Evolutionary conservation across 2,329 filamentous ascomycete species (phyloP).

Genomic region (Trichothecium roseum): DNA sequence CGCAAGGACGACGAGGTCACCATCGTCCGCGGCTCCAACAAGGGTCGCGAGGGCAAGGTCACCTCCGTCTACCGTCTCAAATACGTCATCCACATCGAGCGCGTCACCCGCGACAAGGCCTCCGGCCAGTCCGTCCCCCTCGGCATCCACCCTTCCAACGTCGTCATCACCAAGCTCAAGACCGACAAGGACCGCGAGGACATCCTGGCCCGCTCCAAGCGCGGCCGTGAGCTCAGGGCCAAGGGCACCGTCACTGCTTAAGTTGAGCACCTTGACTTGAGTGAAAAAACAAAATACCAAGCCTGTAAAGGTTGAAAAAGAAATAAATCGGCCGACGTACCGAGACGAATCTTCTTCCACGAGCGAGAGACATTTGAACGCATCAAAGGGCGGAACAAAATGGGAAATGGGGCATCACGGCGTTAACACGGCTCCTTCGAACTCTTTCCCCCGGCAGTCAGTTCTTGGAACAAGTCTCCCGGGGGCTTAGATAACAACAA

Average conservation of each 20-base stretch:
- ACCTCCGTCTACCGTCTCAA: constrained; percentile 97
- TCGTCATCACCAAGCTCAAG: constrained; percentile 98
- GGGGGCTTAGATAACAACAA: constrained; percentile 24
- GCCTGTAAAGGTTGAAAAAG: too few relatives aligned
- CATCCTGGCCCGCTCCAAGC: constrained; percentile 78
- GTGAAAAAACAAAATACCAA: constrained; percentile 7
- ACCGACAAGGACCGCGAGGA: constrained; percentile 89
- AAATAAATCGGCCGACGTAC: constrained; percentile 10
- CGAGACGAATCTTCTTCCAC: constrained; percentile 5
- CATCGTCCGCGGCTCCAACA: constrained; percentile 87
- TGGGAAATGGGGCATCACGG: constrained; percentile 20
- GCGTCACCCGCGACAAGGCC: constrained; percentile 92
- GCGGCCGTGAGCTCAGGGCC: constrained; percentile 64
- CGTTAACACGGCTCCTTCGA: constrained; percentile 1
- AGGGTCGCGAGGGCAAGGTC: constrained; percentile 98
- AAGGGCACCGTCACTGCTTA: constrained; percentile 59
- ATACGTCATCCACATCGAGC: constrained; percentile 95
- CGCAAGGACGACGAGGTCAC: constrained; percentile 95
- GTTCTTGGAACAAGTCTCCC: constrained; percentile 6
- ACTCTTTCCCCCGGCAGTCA: constrained; percentile 25
- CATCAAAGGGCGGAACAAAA: constrained; percentile 5
- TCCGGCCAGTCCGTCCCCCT: constrained; percentile 93
- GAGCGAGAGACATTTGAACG: constrained; percentile 2
- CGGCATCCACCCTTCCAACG: constrained; percentile 91
- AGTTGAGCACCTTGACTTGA: constrained; percentile 11